Evolutionary conservation across 2,329 filamentous ascomycete genomes (phyloP), one percentile per base, ranked within the genome.

Genomic region (Colletotrichum endophyticum): DNA sequence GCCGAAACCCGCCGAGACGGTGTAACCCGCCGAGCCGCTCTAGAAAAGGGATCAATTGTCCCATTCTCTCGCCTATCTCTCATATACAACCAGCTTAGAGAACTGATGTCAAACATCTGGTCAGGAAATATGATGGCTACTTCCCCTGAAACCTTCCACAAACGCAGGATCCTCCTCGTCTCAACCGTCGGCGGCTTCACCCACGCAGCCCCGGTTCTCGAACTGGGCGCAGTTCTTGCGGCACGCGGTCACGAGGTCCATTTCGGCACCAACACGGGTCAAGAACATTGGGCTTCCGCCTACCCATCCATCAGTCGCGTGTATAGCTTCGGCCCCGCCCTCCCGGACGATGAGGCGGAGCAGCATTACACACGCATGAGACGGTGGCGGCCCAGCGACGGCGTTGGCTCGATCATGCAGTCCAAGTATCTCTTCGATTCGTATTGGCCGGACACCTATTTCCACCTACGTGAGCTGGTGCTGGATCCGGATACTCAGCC

Each of bases 391-490:
- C 67, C 57, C 22, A 63, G 64, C 30, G 39, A 73, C 3, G 68
- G 66, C 32, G 27, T 72, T 3, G 49, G 72, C n/a, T 28, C 67
- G 30, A 79, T 82, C 32, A 78, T 87, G 79, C 71, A 79, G 25
- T 83, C 83, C n/a, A 87, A 86, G 72, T 81, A 81, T 44, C 79
- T 84, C 56, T 85, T 85, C 69, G 85, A 87, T 67, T 81, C 81
- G 1, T 83, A 82, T 76, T 87, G 85, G 85, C 66, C 66, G 53
- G 80, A 82, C 11, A 75, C 82, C 11, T 82, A 77, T 13, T 83
- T 83, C 64, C 59, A 66, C 7, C 72, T 77, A 4, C 77, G 83
- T 9, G 79, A 81, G 36, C 70, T 69, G 7, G 79, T 84, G 22
- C 78, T 70, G 4, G 53, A 70, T 30, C 25, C 57, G 7, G 77